phyloP scores from a whole-genome alignment of 345 rosid species.

The Syzygium jambos region DNA sequence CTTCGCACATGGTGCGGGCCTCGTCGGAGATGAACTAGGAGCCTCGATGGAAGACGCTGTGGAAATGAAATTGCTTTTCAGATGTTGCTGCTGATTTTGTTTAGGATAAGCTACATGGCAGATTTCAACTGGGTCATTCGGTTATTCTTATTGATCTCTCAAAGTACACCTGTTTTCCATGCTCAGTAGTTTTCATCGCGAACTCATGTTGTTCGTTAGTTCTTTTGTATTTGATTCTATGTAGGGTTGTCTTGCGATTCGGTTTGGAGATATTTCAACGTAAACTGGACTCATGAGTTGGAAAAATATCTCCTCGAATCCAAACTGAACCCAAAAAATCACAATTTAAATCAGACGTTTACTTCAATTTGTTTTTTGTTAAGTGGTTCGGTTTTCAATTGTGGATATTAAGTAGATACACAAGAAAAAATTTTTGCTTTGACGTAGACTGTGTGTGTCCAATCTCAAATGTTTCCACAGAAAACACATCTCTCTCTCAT shows the following conservation, averaged over 20 bases:
- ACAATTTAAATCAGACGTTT: neutral
- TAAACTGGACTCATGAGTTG: neutral
- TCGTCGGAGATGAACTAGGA: neutral
- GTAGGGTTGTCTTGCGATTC: neutral
- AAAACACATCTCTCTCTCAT: neutral
- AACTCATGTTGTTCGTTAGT: neutral
- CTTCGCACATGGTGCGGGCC: neutral
- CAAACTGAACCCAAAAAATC: neutral
- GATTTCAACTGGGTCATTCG: neutral
- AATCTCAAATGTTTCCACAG: neutral
- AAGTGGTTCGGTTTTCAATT: neutral
- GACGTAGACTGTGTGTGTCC: neutral
- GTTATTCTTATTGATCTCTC: neutral
- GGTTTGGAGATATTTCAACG: neutral
- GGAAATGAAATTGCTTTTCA: neutral
- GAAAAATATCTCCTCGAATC: neutral
- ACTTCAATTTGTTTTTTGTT: neutral
- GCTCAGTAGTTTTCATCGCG: neutral
- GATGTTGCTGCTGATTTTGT: neutral
- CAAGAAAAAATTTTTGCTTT: neutral
- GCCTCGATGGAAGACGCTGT: neutral
- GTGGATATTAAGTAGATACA: neutral
- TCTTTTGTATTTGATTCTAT: neutral
- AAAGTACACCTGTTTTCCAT: neutral
- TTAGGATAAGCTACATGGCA: neutral